Evolutionary conservation across 1,139 yeast genomes (phyloP).

Genomic region (Zygosaccharomyces pseudobailii): DNA sequence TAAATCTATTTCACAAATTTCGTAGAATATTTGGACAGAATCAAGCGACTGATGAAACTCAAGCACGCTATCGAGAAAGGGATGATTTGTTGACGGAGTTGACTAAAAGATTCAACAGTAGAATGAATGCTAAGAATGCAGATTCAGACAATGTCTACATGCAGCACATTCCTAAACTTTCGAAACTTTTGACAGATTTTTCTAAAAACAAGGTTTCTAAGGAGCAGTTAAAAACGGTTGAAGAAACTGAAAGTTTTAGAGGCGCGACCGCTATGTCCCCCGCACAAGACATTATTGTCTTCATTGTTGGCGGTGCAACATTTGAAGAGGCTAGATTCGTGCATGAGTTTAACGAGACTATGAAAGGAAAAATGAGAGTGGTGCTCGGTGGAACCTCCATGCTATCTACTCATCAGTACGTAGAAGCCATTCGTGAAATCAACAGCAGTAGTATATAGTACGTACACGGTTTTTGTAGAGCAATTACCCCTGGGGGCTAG

Average conservation of each 20-base stretch:
- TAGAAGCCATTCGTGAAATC: conserved; percentile 32
- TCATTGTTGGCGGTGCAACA: conserved; percentile 85
- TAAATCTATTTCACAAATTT: conserved; percentile 28
- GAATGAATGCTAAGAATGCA: conserved; percentile 19
- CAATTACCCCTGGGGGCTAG: conserved; percentile 7
- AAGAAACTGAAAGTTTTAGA: conserved; percentile 21
- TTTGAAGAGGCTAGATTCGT: conserved; percentile 86
- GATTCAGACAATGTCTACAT: conserved; percentile 52
- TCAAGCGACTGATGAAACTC: conserved; percentile 3
- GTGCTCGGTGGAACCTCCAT: conserved; percentile 77
- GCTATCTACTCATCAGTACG: conserved; percentile 55
- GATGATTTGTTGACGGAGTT: conserved; percentile 33
- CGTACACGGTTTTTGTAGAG: background rate
- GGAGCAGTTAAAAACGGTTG: conserved; percentile 46
- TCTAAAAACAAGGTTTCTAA: conserved; percentile 48
- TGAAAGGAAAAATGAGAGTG: conserved; percentile 46
- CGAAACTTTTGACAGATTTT: conserved; percentile 45
- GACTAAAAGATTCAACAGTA: conserved; percentile 32
- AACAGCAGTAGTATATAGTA: conserved; percentile 10
- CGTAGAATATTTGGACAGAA: conserved; percentile 15
- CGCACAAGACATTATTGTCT: conserved; percentile 75
- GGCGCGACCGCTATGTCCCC: conserved; percentile 20
- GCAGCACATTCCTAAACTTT: conserved; percentile 74
- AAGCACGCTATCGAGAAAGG: conserved; percentile 14
- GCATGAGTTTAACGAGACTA: conserved; percentile 57